phyloP scores from a whole-genome alignment of 2,329 filamentous ascomycete species.

The Shiraia sp. region DNA sequence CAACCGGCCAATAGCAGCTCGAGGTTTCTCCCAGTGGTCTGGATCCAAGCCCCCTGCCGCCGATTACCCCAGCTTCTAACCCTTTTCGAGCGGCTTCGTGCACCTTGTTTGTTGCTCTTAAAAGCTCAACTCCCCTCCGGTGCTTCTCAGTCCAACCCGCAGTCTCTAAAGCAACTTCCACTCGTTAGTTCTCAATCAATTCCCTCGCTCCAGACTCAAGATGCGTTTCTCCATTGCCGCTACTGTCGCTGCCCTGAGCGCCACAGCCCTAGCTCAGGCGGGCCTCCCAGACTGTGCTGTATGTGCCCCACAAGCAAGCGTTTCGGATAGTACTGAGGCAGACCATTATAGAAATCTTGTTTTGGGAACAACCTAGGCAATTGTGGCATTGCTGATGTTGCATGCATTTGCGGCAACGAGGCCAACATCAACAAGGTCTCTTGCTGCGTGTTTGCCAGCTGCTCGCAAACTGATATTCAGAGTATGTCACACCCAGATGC shows the following conservation, averaged over 20 bases:
- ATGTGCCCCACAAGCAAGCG: conserved; percentile 4
- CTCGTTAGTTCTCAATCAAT: background rate
- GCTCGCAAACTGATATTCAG: conserved; percentile 39
- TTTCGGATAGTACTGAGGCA: background rate
- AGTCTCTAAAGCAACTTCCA: background rate
- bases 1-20: too few species aligned
- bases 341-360: conserved; percentile 36
- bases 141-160: too few species aligned
- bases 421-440: conserved; percentile 43
- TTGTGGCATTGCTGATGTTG: conserved; percentile 46
- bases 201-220: background rate
- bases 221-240: conserved; percentile 36
- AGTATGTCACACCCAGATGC: conserved; percentile 3
- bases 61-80: too few species aligned
- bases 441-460: conserved; percentile 49
- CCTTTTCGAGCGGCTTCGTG: too few species aligned
- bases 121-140: too few species aligned
- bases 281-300: conserved; percentile 34
- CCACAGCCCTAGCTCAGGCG: conserved; percentile 28
- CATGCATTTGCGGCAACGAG: conserved; percentile 49
- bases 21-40: too few species aligned
- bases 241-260: conserved; percentile 27
- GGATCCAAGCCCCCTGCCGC: too few species aligned
- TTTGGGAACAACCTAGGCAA: conserved; percentile 44
- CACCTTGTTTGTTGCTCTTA: too few species aligned